phyloP scores from a whole-genome alignment of 768 basidiomycete species.

The Amanita pallidorosea region DNA sequence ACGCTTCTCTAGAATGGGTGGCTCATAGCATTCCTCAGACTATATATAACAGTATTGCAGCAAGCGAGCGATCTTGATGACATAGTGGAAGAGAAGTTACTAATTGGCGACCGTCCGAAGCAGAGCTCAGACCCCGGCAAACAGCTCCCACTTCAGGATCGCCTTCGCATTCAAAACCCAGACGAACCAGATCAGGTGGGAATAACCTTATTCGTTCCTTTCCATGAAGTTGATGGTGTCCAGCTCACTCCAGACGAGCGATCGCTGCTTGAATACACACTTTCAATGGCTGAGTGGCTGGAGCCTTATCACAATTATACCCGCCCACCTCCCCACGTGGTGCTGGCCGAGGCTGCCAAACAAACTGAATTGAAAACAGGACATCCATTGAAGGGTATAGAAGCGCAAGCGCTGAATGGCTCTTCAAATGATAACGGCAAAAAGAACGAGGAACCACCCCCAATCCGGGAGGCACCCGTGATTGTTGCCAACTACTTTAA shows the following conservation, averaged over 20 bases:
- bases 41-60: slow-evolving; percentile 71
- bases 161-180: slow-evolving; percentile 37
- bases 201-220: slow-evolving; percentile 6
- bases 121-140: slow-evolving; percentile 39
- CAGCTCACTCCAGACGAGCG: slow-evolving; percentile 62
- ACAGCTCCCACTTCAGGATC: slow-evolving; percentile 43
- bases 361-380: slow-evolving; percentile 63
- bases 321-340: slow-evolving; percentile 59
- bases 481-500: slow-evolving; percentile 51
- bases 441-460: slow-evolving; percentile 64
- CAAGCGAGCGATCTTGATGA: slow-evolving; percentile 76
- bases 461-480: slow-evolving; percentile 51
- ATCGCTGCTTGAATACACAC: slow-evolving; percentile 46
- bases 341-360: slow-evolving; percentile 67
- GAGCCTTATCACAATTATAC: slow-evolving; percentile 66
- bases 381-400: slow-evolving; percentile 54
- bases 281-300: slow-evolving; percentile 61
- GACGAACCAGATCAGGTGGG: slow-evolving; percentile 46
- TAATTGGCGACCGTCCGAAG: slow-evolving; percentile 74
- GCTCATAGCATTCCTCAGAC: slow-evolving; percentile 60
- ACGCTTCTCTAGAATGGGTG: slow-evolving; percentile 45
- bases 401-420: slow-evolving; percentile 31
- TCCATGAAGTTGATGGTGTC: neutral
- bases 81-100: slow-evolving; percentile 68
- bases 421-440: slow-evolving; percentile 36